These are phyloP conservation scores for Fusarium domesticum DNA, from an alignment of 2,329 filamentous ascomycete genomes.

Conservation along the genomic window DNA sequence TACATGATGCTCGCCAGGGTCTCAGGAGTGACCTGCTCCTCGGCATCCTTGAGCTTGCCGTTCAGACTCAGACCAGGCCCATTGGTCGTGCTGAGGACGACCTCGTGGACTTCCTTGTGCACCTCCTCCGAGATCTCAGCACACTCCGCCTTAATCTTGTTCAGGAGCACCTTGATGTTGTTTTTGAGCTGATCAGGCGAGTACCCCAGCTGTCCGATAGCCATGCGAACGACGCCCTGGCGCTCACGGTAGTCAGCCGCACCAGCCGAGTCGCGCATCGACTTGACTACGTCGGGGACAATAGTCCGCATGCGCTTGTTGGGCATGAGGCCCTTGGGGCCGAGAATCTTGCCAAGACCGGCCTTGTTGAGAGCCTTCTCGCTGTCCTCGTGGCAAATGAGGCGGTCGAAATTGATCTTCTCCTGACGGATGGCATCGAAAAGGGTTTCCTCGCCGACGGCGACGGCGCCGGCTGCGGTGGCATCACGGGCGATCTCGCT, in stretches of 20 bases:
- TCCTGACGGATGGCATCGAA: constrained; percentile 74
- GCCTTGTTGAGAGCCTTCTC: constrained; percentile 78
- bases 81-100: constrained; percentile 83
- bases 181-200: constrained; percentile 80
- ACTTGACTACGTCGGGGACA: constrained; percentile 71
- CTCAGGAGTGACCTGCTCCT: constrained; percentile 53
- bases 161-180: constrained; percentile 78
- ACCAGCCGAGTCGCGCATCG: constrained; percentile 78
- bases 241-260: constrained; percentile 85
- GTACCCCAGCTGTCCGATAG: constrained; percentile 88
- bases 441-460: constrained; percentile 81
- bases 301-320: constrained; percentile 85
- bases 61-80: constrained; percentile 84
- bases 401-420: constrained; percentile 81
- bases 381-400: constrained; percentile 79
- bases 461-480: constrained; percentile 70
- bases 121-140: constrained; percentile 59
- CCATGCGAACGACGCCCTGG: constrained; percentile 77
- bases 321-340: constrained; percentile 90
- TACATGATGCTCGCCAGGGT: constrained; percentile 56
- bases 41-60: constrained; percentile 67
- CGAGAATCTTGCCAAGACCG: constrained; percentile 74
- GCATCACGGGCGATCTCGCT: constrained; percentile 73
- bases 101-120: constrained; percentile 50
- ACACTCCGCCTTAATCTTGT: constrained; percentile 75